These are phyloP conservation scores for Saraca asoca DNA, from an alignment of 331 rosid genomes.

Conservation along the genomic window DNA sequence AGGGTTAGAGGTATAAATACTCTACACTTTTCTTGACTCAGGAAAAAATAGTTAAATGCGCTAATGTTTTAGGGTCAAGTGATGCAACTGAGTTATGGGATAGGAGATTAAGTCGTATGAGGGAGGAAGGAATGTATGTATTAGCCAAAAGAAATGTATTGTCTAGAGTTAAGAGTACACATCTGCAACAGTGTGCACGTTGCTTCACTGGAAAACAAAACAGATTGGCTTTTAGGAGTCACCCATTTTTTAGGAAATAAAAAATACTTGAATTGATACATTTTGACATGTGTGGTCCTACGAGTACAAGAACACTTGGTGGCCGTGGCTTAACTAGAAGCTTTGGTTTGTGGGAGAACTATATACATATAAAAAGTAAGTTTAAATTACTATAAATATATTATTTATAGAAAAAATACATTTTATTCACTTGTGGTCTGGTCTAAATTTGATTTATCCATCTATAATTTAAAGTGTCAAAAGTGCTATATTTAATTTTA, in stretches of 20 bases:
- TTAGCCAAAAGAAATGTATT: not conserved
- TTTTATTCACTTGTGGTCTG: no score
- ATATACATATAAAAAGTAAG: no score
- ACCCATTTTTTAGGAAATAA: not conserved
- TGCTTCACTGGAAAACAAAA: not conserved
- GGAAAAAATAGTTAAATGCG: not conserved
- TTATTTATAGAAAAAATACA: no score
- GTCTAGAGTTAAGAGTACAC: not conserved
- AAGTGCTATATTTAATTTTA: no score
- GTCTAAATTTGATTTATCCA: no score
- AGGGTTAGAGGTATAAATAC: not conserved
- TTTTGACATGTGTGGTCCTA: not conserved
- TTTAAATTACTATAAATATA: no score
- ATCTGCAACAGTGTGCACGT: not conserved
- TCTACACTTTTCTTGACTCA: no score
- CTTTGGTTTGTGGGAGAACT: no score
- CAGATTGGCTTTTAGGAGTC: conserved; percentile 1
- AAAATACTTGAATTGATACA: no score
- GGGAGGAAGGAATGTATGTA: not conserved
- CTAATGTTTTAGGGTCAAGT: no score
- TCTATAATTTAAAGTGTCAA: no score
- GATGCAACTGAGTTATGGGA: not conserved
- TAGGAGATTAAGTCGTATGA: conserved; percentile 10
- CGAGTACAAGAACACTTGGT: not conserved
- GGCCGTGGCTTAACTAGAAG: no score